Conservation (phyloP, 176 grass and related monocot genomes). For the Avena atlantica region DNA sequence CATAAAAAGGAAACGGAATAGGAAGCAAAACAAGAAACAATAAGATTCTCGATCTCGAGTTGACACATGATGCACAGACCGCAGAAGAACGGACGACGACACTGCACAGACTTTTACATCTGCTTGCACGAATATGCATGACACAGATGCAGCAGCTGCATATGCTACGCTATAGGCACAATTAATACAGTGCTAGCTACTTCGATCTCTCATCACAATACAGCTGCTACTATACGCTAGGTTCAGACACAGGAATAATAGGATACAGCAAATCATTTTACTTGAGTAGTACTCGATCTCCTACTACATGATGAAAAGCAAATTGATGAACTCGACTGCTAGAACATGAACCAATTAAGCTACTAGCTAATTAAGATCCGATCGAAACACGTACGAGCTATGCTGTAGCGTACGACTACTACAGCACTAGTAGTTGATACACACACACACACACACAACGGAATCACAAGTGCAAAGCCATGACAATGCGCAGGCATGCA, state of each 20-base stretch:
- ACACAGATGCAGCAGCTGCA: neutral
- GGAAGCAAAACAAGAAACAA: slow-evolving; percentile 64
- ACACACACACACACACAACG: neutral
- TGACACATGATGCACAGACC: slow-evolving; percentile 50
- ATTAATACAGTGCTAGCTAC: too few species aligned
- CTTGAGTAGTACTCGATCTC: slow-evolving; percentile 16
- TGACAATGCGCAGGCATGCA: slow-evolving; percentile 35
- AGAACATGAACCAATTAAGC: neutral
- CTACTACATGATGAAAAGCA: slow-evolving; percentile 15
- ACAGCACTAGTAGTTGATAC: neutral
- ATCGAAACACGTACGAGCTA: neutral
- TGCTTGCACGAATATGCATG: slow-evolving; percentile 18
- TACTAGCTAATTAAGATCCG: slow-evolving; percentile 15
- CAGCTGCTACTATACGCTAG: too few species aligned
- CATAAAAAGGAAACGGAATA: slow-evolving; percentile 57
- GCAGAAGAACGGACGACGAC: slow-evolving; percentile 21
- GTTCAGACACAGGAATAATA: neutral
- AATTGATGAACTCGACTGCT: slow-evolving; percentile 28
- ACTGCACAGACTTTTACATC: slow-evolving; percentile 30
- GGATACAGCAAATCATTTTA: slow-evolving; percentile 22
- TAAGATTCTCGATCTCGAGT: slow-evolving; percentile 47
- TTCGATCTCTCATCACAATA: too few species aligned
- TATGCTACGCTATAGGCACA: slow-evolving; percentile 29
- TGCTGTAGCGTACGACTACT: slow-evolving; percentile 32
- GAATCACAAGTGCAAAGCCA: slow-evolving; percentile 35